Conservation (phyloP, 169 alveolate species). For the Plasmodium yoelii region DNA sequence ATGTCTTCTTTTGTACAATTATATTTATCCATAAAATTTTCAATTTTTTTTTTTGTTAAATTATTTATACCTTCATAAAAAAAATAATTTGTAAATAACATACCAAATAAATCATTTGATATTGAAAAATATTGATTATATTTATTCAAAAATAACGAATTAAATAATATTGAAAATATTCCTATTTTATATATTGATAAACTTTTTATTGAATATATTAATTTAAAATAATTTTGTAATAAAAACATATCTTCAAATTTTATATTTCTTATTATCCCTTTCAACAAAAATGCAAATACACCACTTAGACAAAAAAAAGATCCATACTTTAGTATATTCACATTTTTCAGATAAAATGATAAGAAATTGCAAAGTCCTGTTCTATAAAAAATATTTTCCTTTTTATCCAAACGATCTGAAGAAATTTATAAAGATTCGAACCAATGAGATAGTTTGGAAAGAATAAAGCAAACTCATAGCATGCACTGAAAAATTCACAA, state of each 20-base stretch:
- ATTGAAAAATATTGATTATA: conserved; percentile 69
- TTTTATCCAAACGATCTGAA: conserved; percentile 77
- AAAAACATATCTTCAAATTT: conserved; percentile 18
- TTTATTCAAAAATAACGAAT: conserved; percentile 27
- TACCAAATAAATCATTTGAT: conserved; percentile 33
- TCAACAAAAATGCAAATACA: conserved; percentile 6
- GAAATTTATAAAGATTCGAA: neutral
- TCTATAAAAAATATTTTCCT: conserved; percentile 72
- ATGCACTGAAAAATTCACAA: too few species aligned
- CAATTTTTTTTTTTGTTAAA: conserved; percentile 28
- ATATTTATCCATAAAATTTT: conserved; percentile 53
- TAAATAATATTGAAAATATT: conserved; percentile 29
- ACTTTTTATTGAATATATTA: conserved; percentile 27
- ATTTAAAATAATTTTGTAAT: conserved; percentile 13
- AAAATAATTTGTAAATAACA: conserved; percentile 34
- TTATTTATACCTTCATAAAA: conserved; percentile 37
- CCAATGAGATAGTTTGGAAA: too few species aligned
- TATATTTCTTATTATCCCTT: conserved; percentile 21
- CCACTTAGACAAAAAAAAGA: conserved; percentile 47
- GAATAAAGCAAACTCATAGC: too few species aligned
- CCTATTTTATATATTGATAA: conserved; percentile 27
- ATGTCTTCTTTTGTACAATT: conserved; percentile 52
- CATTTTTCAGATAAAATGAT: conserved; percentile 59
- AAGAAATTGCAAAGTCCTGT: conserved; percentile 71
- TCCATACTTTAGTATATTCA: conserved; percentile 16